phyloP scores from a whole-genome alignment of 495 filamentous ascomycete genomes.

The Bryoglossum gracile region DNA sequence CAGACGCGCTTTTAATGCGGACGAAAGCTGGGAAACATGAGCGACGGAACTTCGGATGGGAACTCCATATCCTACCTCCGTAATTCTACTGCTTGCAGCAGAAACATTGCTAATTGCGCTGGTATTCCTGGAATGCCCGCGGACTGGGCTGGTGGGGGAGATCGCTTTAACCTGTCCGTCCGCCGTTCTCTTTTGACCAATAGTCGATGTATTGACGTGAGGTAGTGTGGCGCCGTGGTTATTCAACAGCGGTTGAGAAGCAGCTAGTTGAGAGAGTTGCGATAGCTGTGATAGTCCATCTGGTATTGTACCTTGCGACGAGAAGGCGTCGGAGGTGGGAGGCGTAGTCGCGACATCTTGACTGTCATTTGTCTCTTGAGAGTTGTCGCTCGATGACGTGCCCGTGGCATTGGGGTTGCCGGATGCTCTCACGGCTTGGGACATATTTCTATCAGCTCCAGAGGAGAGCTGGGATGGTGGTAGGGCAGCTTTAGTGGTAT shows the following conservation, averaged over 20 bases:
- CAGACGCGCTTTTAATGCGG: constrained; percentile 68
- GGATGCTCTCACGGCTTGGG: background rate
- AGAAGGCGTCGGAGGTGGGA: constrained; percentile 23
- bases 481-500: constrained; percentile 1
- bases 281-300: constrained; percentile 36
- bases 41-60: background rate
- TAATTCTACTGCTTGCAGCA: constrained; percentile 55
- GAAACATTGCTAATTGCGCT: constrained; percentile 49
- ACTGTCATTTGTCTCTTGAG: constrained; percentile 20
- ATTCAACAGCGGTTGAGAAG: constrained; percentile 41
- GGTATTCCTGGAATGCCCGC: constrained; percentile 59
- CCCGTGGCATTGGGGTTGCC: constrained; percentile 1
- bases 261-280: constrained; percentile 46
- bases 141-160: constrained; percentile 15
- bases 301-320: constrained; percentile 24
- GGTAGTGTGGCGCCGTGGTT: background rate
- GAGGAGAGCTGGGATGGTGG: background rate
- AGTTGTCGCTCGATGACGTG: constrained; percentile 14
- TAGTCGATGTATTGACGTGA: constrained; percentile 9
- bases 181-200: constrained; percentile 54
- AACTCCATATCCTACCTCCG: constrained; percentile 51
- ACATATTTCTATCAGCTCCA: constrained; percentile 1
- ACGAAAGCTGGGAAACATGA: constrained; percentile 31
- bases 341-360: constrained; percentile 20
- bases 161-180: constrained; percentile 47